phyloP scores from a whole-genome alignment of 2,329 filamentous ascomycete species.

The Lecanicillium sp. region DNA sequence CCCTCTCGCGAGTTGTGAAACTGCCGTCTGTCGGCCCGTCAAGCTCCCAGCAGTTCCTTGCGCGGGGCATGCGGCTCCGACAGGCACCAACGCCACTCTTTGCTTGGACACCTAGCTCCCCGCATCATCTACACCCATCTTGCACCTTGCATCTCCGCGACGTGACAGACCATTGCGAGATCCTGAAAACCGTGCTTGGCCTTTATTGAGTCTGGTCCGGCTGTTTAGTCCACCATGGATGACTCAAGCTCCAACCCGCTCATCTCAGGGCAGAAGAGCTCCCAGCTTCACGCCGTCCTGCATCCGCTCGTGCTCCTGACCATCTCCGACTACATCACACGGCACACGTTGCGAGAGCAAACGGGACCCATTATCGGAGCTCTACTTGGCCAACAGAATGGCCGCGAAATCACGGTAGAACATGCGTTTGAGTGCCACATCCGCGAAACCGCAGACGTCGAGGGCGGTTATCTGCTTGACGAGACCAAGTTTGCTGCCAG shows the following conservation, averaged over 20 bases:
- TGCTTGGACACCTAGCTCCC: too few species aligned
- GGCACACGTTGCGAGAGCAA: conserved; percentile 72
- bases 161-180: too few species aligned
- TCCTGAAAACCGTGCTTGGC: too few species aligned
- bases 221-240: conserved; percentile 31
- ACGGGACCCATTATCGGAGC: conserved; percentile 73
- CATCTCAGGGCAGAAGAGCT: conserved; percentile 57
- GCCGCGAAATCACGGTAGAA: conserved; percentile 83
- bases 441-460: conserved; percentile 29
- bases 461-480: conserved; percentile 56
- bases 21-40: too few species aligned
- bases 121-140: too few species aligned
- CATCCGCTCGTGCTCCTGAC: conserved; percentile 93
- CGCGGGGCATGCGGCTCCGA: too few species aligned
- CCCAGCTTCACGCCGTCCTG: conserved; percentile 73
- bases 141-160: too few species aligned
- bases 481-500: conserved; percentile 66
- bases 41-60: too few species aligned
- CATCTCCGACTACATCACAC: conserved; percentile 93
- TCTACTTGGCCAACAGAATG: conserved; percentile 85
- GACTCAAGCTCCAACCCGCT: conserved; percentile 43
- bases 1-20: too few species aligned
- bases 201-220: too few species aligned
- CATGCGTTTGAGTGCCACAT: conserved; percentile 81
- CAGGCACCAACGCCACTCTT: too few species aligned